These are phyloP conservation scores for Aspergillus coremiiformis DNA, from an alignment of 495 filamentous ascomycete species.

Conservation along the genomic window DNA sequence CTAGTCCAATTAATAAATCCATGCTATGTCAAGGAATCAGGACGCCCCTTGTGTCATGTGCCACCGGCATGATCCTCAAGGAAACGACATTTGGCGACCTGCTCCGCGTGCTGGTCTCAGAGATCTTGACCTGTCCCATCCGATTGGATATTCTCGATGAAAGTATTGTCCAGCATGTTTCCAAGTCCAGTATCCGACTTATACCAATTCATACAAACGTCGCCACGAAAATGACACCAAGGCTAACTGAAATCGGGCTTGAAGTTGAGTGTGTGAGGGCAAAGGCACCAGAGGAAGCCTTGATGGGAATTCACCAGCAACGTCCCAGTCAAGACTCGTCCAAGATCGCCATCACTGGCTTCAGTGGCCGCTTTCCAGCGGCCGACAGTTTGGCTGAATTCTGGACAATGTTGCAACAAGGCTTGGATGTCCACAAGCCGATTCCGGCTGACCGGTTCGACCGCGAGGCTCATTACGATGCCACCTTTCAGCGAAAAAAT, in stretches of 20 bases:
- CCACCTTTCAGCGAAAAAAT: conserved; percentile 70
- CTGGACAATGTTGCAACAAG: conserved; percentile 65
- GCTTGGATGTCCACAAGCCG: conserved; percentile 47
- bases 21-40: too few relatives aligned
- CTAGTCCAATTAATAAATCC: neutral
- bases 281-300: neutral
- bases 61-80: neutral
- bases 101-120: neutral
- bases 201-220: too few relatives aligned
- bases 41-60: neutral
- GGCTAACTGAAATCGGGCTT: too few relatives aligned
- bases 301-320: neutral
- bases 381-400: conserved; percentile 56
- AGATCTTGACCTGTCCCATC: neutral
- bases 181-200: too few relatives aligned
- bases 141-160: neutral
- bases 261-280: too few relatives aligned
- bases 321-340: neutral
- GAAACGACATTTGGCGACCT: neutral
- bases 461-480: conserved; percentile 67
- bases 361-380: conserved; percentile 67
- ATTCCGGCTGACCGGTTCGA: conserved; percentile 68
- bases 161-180: too few relatives aligned
- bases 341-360: conserved; percentile 64
- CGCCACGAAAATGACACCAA: too few relatives aligned